phyloP scores from a whole-genome alignment of 352 stramenopile genomes.

The Phytophthora cajani region DNA sequence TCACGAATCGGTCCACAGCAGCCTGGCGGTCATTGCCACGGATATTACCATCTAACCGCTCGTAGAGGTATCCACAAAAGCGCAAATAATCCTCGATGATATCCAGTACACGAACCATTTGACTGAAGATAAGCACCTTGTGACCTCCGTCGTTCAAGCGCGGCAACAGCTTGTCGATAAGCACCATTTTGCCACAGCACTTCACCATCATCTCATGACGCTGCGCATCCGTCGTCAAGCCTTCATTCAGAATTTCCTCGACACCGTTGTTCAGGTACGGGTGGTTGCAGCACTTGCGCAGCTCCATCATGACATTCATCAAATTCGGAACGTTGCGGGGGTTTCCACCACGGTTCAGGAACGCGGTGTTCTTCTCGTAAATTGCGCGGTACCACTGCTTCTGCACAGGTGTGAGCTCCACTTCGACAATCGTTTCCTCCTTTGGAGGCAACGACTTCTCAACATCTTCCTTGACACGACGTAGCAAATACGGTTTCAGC shows the following conservation, averaged over 20 bases:
- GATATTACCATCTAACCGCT: constrained; percentile 98
- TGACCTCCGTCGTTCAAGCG: constrained; percentile 97
- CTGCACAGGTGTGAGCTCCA: constrained; percentile 90
- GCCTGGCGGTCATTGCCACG: constrained; percentile 90
- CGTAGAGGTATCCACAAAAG: constrained; percentile 92
- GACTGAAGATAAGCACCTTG: constrained; percentile 99
- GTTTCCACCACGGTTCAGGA: constrained; percentile 85
- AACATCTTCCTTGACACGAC: constrained; percentile 91
- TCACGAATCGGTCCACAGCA: constrained; percentile 89
- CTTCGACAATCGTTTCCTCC: constrained; percentile 92
- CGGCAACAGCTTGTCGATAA: constrained; percentile 99
- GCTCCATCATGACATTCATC: constrained; percentile 94
- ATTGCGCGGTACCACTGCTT: constrained; percentile 92
- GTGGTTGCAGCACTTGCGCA: constrained; percentile 93
- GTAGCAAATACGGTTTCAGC: constrained; percentile 90
- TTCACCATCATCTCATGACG: constrained; percentile 96
- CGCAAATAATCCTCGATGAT: constrained; percentile 99
- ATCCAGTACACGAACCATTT: constrained; percentile 99
- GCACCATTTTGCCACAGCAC: constrained; percentile 98
- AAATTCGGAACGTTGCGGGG: constrained; percentile 88
- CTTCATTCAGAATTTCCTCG: constrained; percentile 87
- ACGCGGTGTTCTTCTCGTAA: constrained; percentile 97
- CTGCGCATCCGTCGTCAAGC: constrained; percentile 70
- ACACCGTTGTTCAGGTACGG: constrained; percentile 95
- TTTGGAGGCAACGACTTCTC: constrained; percentile 90